Evolutionary conservation across 148 eudicot genomes (phyloP).

Genomic region (Heliamphora exappendiculata): DNA sequence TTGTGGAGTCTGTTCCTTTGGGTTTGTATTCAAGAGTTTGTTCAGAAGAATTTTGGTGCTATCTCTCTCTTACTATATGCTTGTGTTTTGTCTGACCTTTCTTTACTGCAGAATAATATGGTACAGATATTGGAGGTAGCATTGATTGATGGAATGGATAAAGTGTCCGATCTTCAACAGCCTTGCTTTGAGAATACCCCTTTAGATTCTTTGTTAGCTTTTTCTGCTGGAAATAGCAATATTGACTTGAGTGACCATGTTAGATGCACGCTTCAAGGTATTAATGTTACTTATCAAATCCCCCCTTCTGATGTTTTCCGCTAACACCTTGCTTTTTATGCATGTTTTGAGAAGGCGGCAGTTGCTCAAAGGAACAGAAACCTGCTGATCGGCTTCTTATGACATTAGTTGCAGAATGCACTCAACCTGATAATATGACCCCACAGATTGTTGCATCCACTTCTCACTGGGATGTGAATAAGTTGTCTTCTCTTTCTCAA

Average conservation of each 20-base stretch:
- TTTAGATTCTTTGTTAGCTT: constrained; percentile 38
- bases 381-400: constrained; percentile 60
- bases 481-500: constrained; percentile 51
- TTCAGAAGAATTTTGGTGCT: neutral
- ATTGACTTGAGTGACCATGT: constrained; percentile 37
- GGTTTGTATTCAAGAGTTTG: neutral
- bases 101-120: constrained; percentile 41
- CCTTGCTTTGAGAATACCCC: constrained; percentile 33
- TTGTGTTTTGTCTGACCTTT: neutral
- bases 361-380: constrained; percentile 61
- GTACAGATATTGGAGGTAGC: constrained; percentile 66
- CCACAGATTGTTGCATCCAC: constrained; percentile 26
- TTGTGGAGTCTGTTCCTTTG: neutral
- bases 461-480: constrained; percentile 37
- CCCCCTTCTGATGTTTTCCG: neutral
- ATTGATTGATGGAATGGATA: constrained; percentile 48
- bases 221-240: constrained; percentile 21
- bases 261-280: constrained; percentile 70
- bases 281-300: constrained; percentile 7
- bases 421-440: constrained; percentile 35
- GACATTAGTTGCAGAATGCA: constrained; percentile 55
- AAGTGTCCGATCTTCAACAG: constrained; percentile 45
- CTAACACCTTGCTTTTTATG: neutral
- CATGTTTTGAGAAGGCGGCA: constrained; percentile 43
- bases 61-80: neutral